Base-by-base conservation (phyloP, 208 protist genomes). In the Plasmodiophora brassicae region DNA sequence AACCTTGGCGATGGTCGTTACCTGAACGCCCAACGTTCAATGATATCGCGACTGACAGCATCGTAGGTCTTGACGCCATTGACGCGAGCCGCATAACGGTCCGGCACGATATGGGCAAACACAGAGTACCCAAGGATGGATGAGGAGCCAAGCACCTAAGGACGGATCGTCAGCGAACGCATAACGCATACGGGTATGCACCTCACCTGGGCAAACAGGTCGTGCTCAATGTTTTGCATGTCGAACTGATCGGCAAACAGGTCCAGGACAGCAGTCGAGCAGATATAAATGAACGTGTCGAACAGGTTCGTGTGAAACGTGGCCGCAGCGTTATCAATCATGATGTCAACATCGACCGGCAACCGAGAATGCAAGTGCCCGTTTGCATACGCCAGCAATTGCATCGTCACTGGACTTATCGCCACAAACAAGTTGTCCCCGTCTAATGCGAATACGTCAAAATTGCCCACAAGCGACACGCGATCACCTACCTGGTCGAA, bases 201-300 rank as follows among this genome's bases (percentile, higher is more conserved):
- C 20, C 65, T 14, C 10, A 78, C 65, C 65, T 78, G 65, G 5
- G 65, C 32, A 38, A 78, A 78, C 32, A 78, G 41, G n/a, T 78
- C 65, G 14, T 14, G 10, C n/a, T 78, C 65, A 38, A 78, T 78
- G 65, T 78, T 78, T 32, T 78, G 65, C 65, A 78, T 14, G n/a
- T 78, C 65, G n/a, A 78, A 78, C 65, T 78, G 65, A 38, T 78
- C 65, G n/a, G 32, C 41, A 38, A 78, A 78, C 65, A 78, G 65
- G n/a, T n/a, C 41, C 5, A 78, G 65, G 10, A 78, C 65, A 38
- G 5, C n/a, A 38, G 65, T n/a, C 65, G 65, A 78, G 65, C 65
- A 78, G 5, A 78, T 38, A 78, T 78, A 78, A 5, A 78, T 78
- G n/a, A n/a, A 78, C 5, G 65, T 78, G 65, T 78, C 41, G n/a